A percentile compares a stretch with the other conserved stretches of the same genome.
These are phyloP conservation scores for Tremella mesenterica DNA, from an alignment of 768 basidiomycete species.

Conservation along the genomic window DNA sequence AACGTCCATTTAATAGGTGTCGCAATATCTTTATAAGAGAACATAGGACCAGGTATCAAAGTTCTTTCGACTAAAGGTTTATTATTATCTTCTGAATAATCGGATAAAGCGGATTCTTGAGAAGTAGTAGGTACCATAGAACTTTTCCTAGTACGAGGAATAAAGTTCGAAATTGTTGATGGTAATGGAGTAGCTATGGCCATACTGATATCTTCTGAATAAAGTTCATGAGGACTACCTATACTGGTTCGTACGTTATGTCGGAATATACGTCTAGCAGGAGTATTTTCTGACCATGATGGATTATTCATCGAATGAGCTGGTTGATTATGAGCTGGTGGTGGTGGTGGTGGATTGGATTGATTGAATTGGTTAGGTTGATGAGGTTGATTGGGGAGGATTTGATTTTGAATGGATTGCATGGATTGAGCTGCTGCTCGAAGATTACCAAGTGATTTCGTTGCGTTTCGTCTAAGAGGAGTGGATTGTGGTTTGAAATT, in stretches of 20 bases:
- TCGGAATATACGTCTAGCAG: conserved; percentile 27
- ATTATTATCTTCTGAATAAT: background rate
- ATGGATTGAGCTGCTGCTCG: conserved; percentile 17
- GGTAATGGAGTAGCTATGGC: conserved; percentile 17
- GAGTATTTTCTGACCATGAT: conserved; percentile 28
- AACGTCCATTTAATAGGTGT: conserved; percentile 42
- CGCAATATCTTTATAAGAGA: conserved; percentile 31
- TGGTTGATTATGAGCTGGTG: too few species aligned
- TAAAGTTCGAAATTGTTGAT: conserved; percentile 6
- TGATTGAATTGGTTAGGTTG: too few species aligned
- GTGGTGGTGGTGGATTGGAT: conserved; percentile 9
- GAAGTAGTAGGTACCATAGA: conserved; percentile 3
- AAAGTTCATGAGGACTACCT: conserved; percentile 33
- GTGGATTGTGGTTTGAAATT: conserved; percentile 3
- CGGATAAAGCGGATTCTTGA: background rate
- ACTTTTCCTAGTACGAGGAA: conserved; percentile 7
- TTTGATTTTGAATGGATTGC: too few species aligned
- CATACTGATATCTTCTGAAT: conserved; percentile 36
- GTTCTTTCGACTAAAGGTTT: conserved; percentile 15
- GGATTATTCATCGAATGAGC: too few species aligned
- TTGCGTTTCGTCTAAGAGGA: conserved; percentile 23
- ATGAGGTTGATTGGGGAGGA: too few species aligned
- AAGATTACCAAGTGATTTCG: conserved; percentile 36
- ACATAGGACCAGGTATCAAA: conserved; percentile 27
- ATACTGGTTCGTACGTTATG: conserved; percentile 27